Base-by-base conservation (phyloP, 306 rosid genomes). In the Morella rubra region DNA sequence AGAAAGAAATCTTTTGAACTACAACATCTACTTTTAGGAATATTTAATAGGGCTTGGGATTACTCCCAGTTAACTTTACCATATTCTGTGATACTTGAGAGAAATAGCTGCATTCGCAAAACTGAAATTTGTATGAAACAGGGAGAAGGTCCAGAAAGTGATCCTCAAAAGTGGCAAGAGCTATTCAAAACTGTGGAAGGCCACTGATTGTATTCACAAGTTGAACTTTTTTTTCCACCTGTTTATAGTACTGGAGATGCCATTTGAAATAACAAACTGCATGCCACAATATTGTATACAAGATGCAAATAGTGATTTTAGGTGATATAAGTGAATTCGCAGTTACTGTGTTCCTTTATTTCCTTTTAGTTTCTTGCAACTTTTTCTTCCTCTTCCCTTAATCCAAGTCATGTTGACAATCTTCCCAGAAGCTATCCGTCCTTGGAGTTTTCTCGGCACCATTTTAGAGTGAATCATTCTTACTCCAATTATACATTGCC, bases 101-200 rank as follows among this genome's bases (percentile, higher is more conserved):
- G 71, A 65, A 18, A 65, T 40, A 16, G 22, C 46, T 58, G 40
- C 8, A 8, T 27, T 65, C 41, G 71, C 71, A 6, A 4, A 42
- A 42, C 15, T 65, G 71, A 16, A 65, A 65, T 65, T 65, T 65
- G 6, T 42, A 7, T 78, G 72, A 24, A 24, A 24, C 75, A 94
- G 98, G 98, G 98, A 40, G 93, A 90, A 73, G 98, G 98, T 16
- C 98, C 98, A 19, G 97, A 88, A 79, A 87, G 79, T 64, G 95
- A 90, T 78, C 73, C 86, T 24, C 81, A 77, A 55, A 94, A 90
- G 77, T 94, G 97, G 97, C 77, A 44, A 71, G 93, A 91, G 81
- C 82, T 92, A 72, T 91, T 94, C 80, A 74, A 78, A 84, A 77
- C 87, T 41, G 92, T 88, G 0, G 73, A 76, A 32, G 73, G 77